phyloP scores from a whole-genome alignment of 2,329 filamentous ascomycete species.

The Tolypocladium paradoxum region DNA sequence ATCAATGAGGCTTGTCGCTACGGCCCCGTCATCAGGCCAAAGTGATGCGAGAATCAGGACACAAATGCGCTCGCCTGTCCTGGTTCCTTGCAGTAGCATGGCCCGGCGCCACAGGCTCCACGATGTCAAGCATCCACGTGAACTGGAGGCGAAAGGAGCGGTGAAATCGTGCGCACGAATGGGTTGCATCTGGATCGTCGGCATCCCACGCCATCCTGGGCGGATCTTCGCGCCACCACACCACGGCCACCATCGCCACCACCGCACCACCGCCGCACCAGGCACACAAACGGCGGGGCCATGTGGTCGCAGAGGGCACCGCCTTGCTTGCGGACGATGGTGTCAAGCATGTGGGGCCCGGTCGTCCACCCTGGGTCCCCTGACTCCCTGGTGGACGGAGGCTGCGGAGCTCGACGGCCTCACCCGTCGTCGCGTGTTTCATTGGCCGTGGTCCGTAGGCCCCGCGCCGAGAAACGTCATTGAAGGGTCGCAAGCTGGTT shows the following conservation, averaged over 20 bases:
- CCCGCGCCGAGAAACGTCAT: neutral
- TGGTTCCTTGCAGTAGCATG: conserved; percentile 2
- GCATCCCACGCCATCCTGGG: neutral
- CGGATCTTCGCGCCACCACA: neutral
- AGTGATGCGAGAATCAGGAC: neutral
- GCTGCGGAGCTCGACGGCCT: neutral
- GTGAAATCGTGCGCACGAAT: neutral
- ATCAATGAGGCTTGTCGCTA: neutral
- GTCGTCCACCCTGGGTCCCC: neutral
- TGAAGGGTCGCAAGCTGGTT: neutral
- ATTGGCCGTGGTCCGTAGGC: neutral
- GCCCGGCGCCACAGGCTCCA: neutral
- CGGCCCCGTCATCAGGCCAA: neutral
- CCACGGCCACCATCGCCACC: neutral
- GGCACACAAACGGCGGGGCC: neutral
- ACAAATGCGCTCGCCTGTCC: neutral
- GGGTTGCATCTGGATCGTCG: too few relatives aligned
- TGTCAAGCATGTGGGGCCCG: neutral
- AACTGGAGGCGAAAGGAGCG: neutral
- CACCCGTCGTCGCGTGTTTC: neutral
- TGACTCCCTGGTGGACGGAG: neutral
- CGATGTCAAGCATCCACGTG: neutral
- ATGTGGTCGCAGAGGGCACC: neutral
- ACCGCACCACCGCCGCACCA: neutral
- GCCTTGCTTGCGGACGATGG: neutral